Evolutionary conservation across 1,284 basidiomycete species (phyloP).

Genomic region (Polyporus tsugae): DNA sequence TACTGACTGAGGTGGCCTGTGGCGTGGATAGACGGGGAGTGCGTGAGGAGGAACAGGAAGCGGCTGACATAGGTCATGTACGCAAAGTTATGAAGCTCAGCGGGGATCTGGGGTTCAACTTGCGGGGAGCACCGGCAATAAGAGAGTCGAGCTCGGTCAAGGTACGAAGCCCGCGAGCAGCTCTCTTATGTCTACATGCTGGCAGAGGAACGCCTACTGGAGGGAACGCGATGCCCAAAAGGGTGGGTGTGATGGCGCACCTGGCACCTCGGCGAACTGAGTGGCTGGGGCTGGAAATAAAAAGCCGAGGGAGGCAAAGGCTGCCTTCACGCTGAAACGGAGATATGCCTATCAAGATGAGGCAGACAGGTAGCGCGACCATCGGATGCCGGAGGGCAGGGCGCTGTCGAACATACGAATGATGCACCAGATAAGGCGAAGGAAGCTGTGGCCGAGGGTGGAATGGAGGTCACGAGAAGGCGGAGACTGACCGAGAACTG

Average conservation of each 20-base stretch:
- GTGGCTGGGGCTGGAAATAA: constrained; percentile 14
- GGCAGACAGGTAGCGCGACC: constrained; percentile 29
- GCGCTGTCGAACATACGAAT: constrained; percentile 17
- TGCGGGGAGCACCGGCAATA: background rate
- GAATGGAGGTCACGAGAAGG: constrained; percentile 25
- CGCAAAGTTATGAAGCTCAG: constrained; percentile 6
- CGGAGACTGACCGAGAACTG: constrained; percentile 22
- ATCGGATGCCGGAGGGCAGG: constrained; percentile 18
- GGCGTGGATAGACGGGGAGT: constrained; percentile 18
- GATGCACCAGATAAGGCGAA: constrained; percentile 26
- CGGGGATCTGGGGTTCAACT: background rate
- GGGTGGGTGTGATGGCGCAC: constrained; percentile 14
- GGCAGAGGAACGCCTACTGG: constrained; percentile 4
- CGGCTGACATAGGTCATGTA: constrained; percentile 25
- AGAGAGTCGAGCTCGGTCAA: background rate
- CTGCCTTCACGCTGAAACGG: constrained; percentile 7
- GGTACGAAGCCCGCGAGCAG: constrained; percentile 3
- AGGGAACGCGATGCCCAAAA: constrained; percentile 27
- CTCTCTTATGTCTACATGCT: constrained; percentile 25
- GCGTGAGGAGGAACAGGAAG: constrained; percentile 15
- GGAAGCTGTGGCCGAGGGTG: constrained; percentile 11
- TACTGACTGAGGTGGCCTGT: constrained; percentile 10
- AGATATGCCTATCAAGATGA: constrained; percentile 13
- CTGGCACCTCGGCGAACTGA: constrained; percentile 11
- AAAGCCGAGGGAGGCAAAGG: constrained; percentile 18